These are phyloP conservation scores for Aspergillus thermomutatus DNA, from an alignment of 2,329 filamentous ascomycete genomes.

Conservation along the genomic window DNA sequence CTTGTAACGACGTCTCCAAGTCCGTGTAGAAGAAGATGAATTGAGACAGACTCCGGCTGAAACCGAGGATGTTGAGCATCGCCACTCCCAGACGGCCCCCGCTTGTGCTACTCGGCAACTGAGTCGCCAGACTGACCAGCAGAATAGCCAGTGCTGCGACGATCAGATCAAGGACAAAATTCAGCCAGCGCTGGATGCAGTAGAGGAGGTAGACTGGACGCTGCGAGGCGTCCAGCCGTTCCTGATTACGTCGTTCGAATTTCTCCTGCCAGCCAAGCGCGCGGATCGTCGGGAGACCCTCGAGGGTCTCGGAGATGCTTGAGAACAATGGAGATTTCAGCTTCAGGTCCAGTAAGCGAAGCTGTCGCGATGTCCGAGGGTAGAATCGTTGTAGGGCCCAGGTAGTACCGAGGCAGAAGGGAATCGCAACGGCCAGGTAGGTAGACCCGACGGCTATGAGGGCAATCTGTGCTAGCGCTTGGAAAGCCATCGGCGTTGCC, in stretches of 20 bases:
- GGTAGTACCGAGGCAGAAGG: conserved; percentile 39
- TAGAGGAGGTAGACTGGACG: conserved; percentile 44
- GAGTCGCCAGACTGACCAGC: not conserved
- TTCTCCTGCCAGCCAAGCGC: conserved; percentile 47
- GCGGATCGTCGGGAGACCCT: conserved; percentile 49
- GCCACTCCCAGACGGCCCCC: not conserved
- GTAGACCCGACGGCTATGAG: conserved; percentile 34
- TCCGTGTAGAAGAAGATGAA: not conserved
- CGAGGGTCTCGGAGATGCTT: conserved; percentile 50
- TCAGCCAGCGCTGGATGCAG: conserved; percentile 43
- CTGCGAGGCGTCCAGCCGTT: conserved; percentile 39
- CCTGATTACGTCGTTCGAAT: conserved; percentile 35
- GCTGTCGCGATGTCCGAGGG: conserved; percentile 44
- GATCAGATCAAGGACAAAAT: conserved; percentile 40
- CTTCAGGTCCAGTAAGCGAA: conserved; percentile 54
- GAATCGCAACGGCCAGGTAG: conserved; percentile 34
- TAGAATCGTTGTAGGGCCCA: conserved; percentile 42
- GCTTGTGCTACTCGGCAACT: not conserved
- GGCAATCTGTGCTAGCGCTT: not conserved
- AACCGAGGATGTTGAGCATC: conserved; percentile 1
- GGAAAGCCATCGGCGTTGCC: not conserved
- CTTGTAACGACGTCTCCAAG: conserved; percentile 2
- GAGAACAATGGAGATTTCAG: conserved; percentile 49
- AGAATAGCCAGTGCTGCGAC: conserved; percentile 26
- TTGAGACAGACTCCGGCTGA: not conserved